These are phyloP conservation scores for Tylopilus subfusipes DNA, from an alignment of 768 basidiomycete genomes.

Conservation along the genomic window DNA sequence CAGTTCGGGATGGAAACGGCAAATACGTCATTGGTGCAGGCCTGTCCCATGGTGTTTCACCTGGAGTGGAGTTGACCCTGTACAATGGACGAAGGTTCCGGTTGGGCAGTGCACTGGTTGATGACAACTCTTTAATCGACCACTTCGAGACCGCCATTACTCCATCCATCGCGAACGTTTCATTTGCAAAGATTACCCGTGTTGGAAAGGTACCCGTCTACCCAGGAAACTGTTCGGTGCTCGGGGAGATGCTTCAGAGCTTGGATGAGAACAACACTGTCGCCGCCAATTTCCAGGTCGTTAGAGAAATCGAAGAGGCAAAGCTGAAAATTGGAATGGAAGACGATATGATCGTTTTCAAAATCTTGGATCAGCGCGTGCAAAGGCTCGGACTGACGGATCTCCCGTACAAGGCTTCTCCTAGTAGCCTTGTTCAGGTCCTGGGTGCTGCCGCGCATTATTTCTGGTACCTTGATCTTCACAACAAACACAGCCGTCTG, in stretches of 20 bases:
- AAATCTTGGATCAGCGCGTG: not conserved
- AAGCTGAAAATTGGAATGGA: not conserved
- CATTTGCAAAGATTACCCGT: not conserved
- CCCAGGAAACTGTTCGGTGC: not conserved
- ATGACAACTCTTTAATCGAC: conserved; percentile 4
- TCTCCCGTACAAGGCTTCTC: not conserved
- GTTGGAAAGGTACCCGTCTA: conserved; percentile 7
- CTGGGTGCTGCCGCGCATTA: conserved; percentile 18
- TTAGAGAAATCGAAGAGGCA: not conserved
- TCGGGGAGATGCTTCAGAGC: not conserved
- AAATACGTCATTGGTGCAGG: conserved; percentile 24
- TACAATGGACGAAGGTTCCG: conserved; percentile 5
- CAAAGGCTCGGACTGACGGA: not conserved
- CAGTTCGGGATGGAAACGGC: not conserved
- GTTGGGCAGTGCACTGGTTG: conserved; percentile 1
- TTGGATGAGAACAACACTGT: not conserved
- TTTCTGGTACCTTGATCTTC: conserved; percentile 21
- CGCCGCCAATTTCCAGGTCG: not conserved
- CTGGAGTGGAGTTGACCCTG: conserved; percentile 18
- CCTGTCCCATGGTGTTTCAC: conserved; percentile 23
- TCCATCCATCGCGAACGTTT: not conserved
- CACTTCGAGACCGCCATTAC: conserved; percentile 12
- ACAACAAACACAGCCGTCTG: not conserved
- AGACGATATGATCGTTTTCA: not conserved
- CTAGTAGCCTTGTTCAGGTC: not conserved